Conservation (phyloP, 2,329 filamentous ascomycete genomes). For the Penicillium sp. region DNA sequence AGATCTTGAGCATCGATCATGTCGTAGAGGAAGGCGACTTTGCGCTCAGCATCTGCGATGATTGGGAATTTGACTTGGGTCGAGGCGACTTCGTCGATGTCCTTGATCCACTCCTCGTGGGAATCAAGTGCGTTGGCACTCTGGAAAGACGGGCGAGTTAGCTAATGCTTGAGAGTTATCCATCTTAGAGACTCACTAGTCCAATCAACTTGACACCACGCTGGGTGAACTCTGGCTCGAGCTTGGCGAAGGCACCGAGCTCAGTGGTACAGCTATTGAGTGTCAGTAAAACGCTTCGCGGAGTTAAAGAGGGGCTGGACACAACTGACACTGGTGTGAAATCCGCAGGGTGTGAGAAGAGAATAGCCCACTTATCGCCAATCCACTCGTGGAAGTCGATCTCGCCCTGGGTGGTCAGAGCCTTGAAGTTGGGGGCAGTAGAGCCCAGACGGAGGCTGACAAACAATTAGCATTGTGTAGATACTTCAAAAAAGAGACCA, state of each 20-base stretch:
- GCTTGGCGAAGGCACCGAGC: conserved; percentile 89
- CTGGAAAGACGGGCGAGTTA: conserved; percentile 26
- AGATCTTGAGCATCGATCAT: conserved; percentile 82
- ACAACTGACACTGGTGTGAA: conserved; percentile 65
- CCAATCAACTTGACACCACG: conserved; percentile 90
- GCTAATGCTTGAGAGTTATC: background rate
- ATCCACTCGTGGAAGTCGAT: conserved; percentile 74
- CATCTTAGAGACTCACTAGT: conserved; percentile 49
- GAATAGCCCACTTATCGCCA: conserved; percentile 67
- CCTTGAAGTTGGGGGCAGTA: conserved; percentile 67
- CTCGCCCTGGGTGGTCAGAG: conserved; percentile 64
- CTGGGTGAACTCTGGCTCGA: conserved; percentile 85
- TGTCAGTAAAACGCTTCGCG: background rate
- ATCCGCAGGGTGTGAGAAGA: conserved; percentile 73
- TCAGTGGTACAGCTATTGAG: conserved; percentile 73
- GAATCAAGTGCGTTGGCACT: conserved; percentile 77
- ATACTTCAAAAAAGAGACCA: background rate
- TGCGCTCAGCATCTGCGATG: conserved; percentile 76
- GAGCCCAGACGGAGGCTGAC: conserved; percentile 63
- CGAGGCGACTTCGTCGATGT: conserved; percentile 74
- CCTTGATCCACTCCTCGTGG: conserved; percentile 84
- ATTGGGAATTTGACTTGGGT: conserved; percentile 72
- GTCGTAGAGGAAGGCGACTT: conserved; percentile 74
- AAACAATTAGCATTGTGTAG: conserved; percentile 10
- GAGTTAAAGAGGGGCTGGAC: background rate